Evolutionary conservation across 495 filamentous ascomycete genomes (phyloP), one percentile per base, ranked within the genome.

Genomic region (Thozetella sp.): DNA sequence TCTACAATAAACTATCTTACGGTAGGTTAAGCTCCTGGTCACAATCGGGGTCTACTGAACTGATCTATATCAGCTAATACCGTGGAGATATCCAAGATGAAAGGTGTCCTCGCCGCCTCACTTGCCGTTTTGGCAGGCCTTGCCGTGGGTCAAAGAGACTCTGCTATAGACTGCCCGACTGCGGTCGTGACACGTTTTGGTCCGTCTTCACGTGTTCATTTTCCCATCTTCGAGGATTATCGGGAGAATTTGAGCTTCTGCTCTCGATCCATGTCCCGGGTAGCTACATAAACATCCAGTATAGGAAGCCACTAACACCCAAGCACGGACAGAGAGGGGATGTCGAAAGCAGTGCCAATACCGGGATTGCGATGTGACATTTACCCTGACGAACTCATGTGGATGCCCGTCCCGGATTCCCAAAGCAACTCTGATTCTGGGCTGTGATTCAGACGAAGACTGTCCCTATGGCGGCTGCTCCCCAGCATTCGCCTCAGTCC

Each of bases 391-490:
- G 30, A 68, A 71, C 56, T 64, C 70, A 0, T 72, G 70, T 57
- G 60, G 59, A 54, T 72, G 70, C 56, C 70, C 70, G 2, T 45
- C 63, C 1, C n/a, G 58, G 0, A 45, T 72, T 25, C 70, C 70
- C 9, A 73, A 68, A 10, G 68, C 70, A 2, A 72, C 66, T 1
- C 64, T 73, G 30, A 63, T 66, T 48, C 60, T 56, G n/a, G 66
- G 68, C n/a, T 73, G 70, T 63, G 66, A 60, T 37, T 63, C 64
- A 22, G 62, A 63, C 22, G 66, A 62, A 22, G 62, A 63, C 23
- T 71, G 68, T 43, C 68, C 70, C 2, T 71, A 73, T 55, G 59
- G 60, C 11, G 70, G 70, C 9, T 73, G 70, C 59, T 56, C 40
- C 48, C 67, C 71, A 54, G 63, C 69, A 23, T 71, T 73, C 61